These are phyloP conservation scores for Chaetomium cochliodes DNA, from an alignment of 495 filamentous ascomycete species.

Conservation along the genomic window DNA sequence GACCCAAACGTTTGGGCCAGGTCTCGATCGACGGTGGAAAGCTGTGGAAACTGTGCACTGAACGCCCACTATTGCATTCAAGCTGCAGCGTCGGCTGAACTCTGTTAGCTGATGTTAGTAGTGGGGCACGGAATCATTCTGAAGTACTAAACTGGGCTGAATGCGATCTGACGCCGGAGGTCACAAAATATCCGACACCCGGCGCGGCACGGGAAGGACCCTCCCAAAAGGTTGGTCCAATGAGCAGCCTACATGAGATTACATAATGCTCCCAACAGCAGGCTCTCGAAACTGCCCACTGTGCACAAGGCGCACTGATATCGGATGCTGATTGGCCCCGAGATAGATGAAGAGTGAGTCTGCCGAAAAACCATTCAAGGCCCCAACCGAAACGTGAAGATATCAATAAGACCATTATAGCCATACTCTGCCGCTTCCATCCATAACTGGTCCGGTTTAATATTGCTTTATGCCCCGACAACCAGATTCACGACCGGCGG, in stretches of 20 bases:
- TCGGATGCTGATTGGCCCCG: constrained; percentile 12
- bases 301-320: neutral
- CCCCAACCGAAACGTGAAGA: neutral
- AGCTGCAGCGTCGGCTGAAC: neutral
- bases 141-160: constrained; percentile 5
- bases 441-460: neutral
- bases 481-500: neutral
- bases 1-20: neutral
- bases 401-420: neutral
- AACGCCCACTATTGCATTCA: neutral
- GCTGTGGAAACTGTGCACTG: neutral
- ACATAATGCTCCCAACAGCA: neutral
- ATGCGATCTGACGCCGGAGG: constrained; percentile 12
- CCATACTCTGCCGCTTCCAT: neutral
- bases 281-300: constrained; percentile 4
- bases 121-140: neutral
- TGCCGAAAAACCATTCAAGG: neutral
- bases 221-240: neutral
- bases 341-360: constrained; percentile 9
- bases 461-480: constrained; percentile 1
- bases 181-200: constrained; percentile 6
- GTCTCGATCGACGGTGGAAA: too few species aligned
- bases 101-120: constrained; percentile 8
- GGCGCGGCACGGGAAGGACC: constrained; percentile 16
- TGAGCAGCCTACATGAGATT: neutral